phyloP scores from a whole-genome alignment of 129 eudicot genomes.

The Oenanthe sinensis region DNA sequence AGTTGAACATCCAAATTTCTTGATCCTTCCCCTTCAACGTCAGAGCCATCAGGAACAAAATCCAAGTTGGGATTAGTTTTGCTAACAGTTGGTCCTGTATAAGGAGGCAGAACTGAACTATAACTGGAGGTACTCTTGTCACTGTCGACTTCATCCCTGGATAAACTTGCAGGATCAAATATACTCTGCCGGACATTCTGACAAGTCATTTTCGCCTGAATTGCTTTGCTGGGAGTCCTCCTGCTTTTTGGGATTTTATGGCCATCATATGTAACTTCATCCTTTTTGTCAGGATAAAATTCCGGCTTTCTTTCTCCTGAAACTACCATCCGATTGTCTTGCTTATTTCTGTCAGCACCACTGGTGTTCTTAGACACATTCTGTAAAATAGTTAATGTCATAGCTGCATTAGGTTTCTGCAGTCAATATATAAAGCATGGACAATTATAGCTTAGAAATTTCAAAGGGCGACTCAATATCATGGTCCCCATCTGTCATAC shows the following conservation, averaged over 20 bases:
- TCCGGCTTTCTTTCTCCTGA: slow-evolving; percentile 13
- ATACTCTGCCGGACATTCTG: neutral
- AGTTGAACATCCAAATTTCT: slow-evolving; percentile 9
- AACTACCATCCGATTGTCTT: slow-evolving; percentile 17
- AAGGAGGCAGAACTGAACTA: slow-evolving; percentile 52
- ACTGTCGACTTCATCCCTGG: slow-evolving; percentile 13
- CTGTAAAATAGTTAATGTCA: slow-evolving; percentile 27
- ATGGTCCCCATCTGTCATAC: neutral
- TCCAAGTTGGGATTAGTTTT: slow-evolving; percentile 2
- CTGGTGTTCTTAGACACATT: slow-evolving; percentile 19
- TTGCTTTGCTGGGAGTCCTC: neutral
- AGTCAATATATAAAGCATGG: neutral
- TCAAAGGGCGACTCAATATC: neutral
- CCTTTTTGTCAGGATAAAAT: neutral
- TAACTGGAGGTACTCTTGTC: slow-evolving; percentile 23
- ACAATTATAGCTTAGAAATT: neutral
- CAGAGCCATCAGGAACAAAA: neutral
- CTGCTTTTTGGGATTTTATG: neutral
- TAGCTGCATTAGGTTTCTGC: neutral
- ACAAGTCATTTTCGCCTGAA: neutral
- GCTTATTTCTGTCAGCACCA: slow-evolving; percentile 13
- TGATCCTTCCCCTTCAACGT: slow-evolving; percentile 1
- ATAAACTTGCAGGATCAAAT: neutral
- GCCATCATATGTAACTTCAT: neutral
- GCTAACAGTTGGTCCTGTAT: slow-evolving; percentile 19